Evolutionary conservation across 2,329 filamentous ascomycete genomes (phyloP).

Genomic region (Cladophialophora yegresii): DNA sequence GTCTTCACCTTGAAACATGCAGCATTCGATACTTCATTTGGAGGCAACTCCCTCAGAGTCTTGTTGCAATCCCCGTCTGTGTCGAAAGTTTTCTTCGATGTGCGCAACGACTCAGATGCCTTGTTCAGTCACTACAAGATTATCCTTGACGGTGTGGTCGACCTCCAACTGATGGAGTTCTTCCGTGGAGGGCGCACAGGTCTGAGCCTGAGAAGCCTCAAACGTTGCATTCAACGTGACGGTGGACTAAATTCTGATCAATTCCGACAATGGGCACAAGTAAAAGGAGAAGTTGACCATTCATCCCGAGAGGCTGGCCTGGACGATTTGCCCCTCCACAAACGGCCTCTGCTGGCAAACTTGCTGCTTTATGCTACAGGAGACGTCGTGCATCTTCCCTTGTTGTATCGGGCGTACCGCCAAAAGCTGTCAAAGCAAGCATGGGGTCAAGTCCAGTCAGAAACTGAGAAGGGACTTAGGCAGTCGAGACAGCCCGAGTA

Average conservation of each 20-base stretch:
- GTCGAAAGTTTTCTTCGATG: neutral
- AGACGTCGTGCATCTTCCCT: neutral
- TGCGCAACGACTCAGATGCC: neutral
- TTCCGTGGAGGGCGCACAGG: neutral
- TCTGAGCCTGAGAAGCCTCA: neutral
- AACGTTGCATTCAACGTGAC: neutral
- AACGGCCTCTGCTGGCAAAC: neutral
- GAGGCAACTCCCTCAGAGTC: neutral
- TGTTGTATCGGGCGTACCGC: neutral
- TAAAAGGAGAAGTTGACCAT: neutral
- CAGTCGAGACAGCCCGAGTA: neutral
- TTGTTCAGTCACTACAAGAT: neutral
- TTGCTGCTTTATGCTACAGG: neutral
- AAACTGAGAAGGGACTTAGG: neutral
- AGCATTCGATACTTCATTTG: neutral
- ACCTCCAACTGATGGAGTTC: neutral
- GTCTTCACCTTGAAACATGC: neutral
- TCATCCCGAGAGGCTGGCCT: neutral
- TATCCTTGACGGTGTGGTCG: neutral
- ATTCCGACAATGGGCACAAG: neutral
- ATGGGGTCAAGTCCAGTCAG: neutral
- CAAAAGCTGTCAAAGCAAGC: neutral
- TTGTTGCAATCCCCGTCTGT: neutral
- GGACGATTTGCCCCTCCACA: neutral
- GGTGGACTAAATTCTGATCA: neutral